These are phyloP conservation scores for Penicillium silybi DNA, from an alignment of 495 filamentous ascomycete genomes.

Conservation along the genomic window DNA sequence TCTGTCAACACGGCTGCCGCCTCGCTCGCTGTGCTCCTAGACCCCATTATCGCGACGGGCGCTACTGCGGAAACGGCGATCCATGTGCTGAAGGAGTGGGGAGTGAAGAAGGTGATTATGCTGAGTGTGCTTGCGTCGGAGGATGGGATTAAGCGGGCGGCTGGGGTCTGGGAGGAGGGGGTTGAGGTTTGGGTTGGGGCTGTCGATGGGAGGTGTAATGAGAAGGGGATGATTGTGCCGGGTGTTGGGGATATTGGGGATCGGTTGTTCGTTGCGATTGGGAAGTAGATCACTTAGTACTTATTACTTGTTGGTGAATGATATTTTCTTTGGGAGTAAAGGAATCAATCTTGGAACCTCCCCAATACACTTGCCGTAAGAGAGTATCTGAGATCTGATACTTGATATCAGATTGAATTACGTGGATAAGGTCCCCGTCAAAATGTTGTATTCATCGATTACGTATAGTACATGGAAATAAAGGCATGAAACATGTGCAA, in stretches of 20 bases:
- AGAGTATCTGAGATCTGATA: not conserved
- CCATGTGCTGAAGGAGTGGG: conserved; percentile 86
- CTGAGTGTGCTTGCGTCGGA: conserved; percentile 70
- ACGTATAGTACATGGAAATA: conserved; percentile 46
- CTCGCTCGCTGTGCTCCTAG: conserved; percentile 75
- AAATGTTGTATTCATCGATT: conserved; percentile 37
- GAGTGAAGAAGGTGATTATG: conserved; percentile 73
- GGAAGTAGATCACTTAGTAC: no score
- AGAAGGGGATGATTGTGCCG: conserved; percentile 84
- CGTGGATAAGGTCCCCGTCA: conserved; percentile 28
- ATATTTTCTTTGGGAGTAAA: not conserved
- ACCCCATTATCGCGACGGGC: conserved; percentile 92
- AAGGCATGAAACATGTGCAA: conserved; percentile 27
- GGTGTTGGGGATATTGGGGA: conserved; percentile 91
- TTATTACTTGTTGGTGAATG: not conserved
- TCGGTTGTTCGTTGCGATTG: conserved; percentile 86
- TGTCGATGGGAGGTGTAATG: conserved; percentile 67
- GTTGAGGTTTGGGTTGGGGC: conserved; percentile 82
- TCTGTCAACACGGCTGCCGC: conserved; percentile 38
- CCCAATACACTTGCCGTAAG: no score
- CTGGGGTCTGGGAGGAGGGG: conserved; percentile 66
- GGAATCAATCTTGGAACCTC: no score
- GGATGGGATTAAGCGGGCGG: conserved; percentile 62
- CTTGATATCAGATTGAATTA: not conserved
- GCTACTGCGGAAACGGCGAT: conserved; percentile 88